Conservation (phyloP, 352 stramenopile species). For the Phytophthora colocasiae region DNA sequence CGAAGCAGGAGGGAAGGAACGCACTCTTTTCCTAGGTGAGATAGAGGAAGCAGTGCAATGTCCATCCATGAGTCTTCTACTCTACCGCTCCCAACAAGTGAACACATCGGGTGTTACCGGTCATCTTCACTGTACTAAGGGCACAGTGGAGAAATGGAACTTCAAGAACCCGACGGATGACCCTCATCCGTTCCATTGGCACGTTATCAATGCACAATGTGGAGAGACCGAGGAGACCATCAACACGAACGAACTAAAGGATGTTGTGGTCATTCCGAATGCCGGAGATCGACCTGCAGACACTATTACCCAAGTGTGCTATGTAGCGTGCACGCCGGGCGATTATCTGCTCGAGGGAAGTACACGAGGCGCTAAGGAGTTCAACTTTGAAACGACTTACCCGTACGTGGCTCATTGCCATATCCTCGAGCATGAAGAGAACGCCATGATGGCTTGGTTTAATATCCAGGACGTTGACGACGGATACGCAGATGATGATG, state of each 20-base stretch:
- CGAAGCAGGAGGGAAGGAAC: constrained; percentile 58
- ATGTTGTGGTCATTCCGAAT: constrained; percentile 77
- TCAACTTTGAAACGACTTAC: constrained; percentile 72
- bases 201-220: constrained; percentile 80
- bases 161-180: constrained; percentile 86
- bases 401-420: constrained; percentile 83
- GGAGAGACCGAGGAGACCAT: constrained; percentile 68
- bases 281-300: constrained; percentile 38
- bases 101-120: constrained; percentile 54
- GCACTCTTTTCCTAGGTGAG: constrained; percentile 64
- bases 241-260: constrained; percentile 72
- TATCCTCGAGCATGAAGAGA: constrained; percentile 84
- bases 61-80: constrained; percentile 46
- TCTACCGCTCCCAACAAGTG: constrained; percentile 62
- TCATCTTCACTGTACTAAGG: constrained; percentile 65
- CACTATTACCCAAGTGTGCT: constrained; percentile 76
- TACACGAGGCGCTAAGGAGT: constrained; percentile 64
- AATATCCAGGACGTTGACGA: constrained; percentile 60
- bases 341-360: constrained; percentile 63
- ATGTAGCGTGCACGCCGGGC: constrained; percentile 77
- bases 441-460: constrained; percentile 84
- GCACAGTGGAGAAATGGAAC: constrained; percentile 82
- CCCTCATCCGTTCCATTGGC: constrained; percentile 83
- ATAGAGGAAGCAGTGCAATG: constrained; percentile 56
- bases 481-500: constrained; percentile 46